These are phyloP conservation scores for Calonectria henricotiae DNA, from an alignment of 2,329 filamentous ascomycete species.

Conservation along the genomic window DNA sequence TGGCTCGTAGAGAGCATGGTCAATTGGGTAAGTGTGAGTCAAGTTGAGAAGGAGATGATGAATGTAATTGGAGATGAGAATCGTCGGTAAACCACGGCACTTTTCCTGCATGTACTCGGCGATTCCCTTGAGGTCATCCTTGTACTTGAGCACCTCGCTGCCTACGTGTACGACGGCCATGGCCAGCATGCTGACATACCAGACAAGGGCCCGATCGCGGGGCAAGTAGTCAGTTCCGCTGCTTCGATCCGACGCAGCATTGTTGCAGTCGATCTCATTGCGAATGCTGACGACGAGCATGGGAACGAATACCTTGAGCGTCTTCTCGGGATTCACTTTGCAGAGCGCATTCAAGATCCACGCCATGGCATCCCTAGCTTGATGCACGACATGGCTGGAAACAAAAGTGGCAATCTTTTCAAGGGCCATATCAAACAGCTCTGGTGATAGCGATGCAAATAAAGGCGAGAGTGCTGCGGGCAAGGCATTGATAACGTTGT, in stretches of 20 bases:
- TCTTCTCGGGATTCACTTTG: conserved; percentile 95
- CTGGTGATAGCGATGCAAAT: conserved; percentile 90
- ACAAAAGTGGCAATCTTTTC: conserved; percentile 95
- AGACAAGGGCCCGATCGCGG: conserved; percentile 91
- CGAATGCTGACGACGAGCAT: conserved; percentile 93
- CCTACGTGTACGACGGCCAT: conserved; percentile 99
- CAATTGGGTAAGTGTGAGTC: conserved; percentile 93
- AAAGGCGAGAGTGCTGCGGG: conserved; percentile 93
- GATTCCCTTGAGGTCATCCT: conserved; percentile 90
- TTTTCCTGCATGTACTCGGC: conserved; percentile 97
- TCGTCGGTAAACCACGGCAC: conserved; percentile 92
- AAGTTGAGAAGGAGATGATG: conserved; percentile 96
- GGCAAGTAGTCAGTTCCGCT: conserved; percentile 95
- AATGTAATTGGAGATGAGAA: conserved; percentile 97
- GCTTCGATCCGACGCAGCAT: conserved; percentile 93
- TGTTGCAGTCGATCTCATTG: conserved; percentile 97
- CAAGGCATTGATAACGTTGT: conserved; percentile 96
- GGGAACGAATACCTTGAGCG: conserved; percentile 90
- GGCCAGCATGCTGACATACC: conserved; percentile 96
- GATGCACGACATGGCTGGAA: conserved; percentile 94
- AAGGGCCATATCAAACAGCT: conserved; percentile 92
- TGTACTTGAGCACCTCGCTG: conserved; percentile 89
- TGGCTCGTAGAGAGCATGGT: conserved; percentile 91
- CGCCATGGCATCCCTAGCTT: conserved; percentile 97
- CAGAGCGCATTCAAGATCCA: conserved; percentile 98